A percentile compares a stretch with the other conserved stretches of the same genome.
Evolutionary conservation across 306 rosid species (phyloP).

Genomic region (Glycine tomentella): DNA sequence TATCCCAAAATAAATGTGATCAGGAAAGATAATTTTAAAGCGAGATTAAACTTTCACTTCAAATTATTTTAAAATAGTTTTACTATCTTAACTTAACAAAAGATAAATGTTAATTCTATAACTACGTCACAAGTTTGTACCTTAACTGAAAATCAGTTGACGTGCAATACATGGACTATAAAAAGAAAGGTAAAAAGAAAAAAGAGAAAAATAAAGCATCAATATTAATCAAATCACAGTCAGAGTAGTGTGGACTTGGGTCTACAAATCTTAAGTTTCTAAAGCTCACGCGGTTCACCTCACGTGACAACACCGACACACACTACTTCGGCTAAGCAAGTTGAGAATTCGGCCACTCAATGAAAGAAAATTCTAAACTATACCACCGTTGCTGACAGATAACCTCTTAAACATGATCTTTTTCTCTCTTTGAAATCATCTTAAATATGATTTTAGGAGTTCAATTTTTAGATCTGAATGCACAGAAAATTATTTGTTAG

Average conservation of each 20-base stretch:
- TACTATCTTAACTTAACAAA: not conserved
- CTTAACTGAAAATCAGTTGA: constrained; percentile 34
- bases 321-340: constrained; percentile 17
- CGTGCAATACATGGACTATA: not conserved
- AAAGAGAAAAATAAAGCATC: not conserved
- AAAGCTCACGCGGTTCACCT: constrained; percentile 14
- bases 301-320: constrained; percentile 44
- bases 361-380: not conserved
- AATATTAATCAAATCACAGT: constrained; percentile 3
- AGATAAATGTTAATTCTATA: not conserved
- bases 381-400: no score
- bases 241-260: not conserved
- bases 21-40: no score
- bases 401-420: no score
- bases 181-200: not conserved
- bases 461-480: no score
- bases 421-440: no score
- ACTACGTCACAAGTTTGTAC: not conserved
- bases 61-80: not conserved
- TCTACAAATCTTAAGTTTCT: constrained; percentile 1
- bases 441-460: no score
- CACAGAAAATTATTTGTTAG: no score
- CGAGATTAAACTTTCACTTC: not conserved
- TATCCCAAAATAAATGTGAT: no score
- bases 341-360: constrained; percentile 23